Conservation (phyloP, 805 yeast genomes). For the Yarrowia sp. region DNA sequence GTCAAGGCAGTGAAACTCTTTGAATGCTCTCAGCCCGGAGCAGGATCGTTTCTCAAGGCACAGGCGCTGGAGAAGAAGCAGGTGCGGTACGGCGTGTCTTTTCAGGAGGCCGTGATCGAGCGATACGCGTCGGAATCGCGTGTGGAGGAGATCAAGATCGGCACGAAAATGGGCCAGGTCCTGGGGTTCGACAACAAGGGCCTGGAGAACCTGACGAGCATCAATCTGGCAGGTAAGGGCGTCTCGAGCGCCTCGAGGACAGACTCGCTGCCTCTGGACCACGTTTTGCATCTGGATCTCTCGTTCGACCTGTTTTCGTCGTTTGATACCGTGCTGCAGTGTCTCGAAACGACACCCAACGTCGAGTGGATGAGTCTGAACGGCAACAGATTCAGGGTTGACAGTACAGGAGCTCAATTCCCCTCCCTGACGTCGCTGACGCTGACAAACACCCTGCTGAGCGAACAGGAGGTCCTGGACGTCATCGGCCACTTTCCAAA, state of each 20-base stretch:
- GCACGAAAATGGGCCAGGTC: slow-evolving; percentile 57
- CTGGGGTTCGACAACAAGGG: slow-evolving; percentile 58
- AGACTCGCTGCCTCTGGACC: background rate
- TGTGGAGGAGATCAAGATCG: slow-evolving; percentile 19
- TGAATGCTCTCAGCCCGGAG: slow-evolving; percentile 38
- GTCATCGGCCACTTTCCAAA: background rate
- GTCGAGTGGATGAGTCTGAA: slow-evolving; percentile 4
- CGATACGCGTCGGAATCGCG: slow-evolving; percentile 32
- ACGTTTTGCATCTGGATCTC: background rate
- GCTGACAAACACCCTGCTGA: background rate
- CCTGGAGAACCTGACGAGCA: background rate
- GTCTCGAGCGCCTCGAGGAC: background rate
- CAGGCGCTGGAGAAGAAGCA: slow-evolving; percentile 41
- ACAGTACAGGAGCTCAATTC: background rate
- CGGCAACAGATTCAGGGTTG: background rate
- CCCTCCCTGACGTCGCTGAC: background rate
- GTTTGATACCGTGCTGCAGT: background rate
- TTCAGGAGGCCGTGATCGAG: slow-evolving; percentile 50
- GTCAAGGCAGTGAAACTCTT: slow-evolving; percentile 59
- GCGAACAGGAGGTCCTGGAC: background rate
- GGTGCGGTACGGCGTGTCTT: slow-evolving; percentile 47
- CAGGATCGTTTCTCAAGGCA: slow-evolving; percentile 65
- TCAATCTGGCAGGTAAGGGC: slow-evolving; percentile 1
- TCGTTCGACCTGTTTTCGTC: background rate
- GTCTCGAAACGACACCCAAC: background rate